These are phyloP conservation scores for Phyllosticta capitalensis DNA, from an alignment of 2,329 filamentous ascomycete species.

Conservation along the genomic window DNA sequence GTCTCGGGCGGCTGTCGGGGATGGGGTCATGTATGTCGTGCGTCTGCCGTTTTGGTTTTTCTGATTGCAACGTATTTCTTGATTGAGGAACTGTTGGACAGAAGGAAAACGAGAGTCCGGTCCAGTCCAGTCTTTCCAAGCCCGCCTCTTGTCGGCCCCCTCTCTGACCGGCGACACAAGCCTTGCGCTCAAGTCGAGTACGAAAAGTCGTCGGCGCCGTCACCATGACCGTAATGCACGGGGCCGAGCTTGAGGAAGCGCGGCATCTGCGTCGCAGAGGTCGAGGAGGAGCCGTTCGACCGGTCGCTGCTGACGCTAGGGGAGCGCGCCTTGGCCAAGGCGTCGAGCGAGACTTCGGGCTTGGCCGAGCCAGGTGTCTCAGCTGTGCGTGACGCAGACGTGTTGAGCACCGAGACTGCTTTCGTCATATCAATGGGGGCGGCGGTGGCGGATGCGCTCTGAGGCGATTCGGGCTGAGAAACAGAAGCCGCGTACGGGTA, in stretches of 20 bases:
- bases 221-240: slow-evolving; percentile 52
- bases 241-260: slow-evolving; percentile 56
- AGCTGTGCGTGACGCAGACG: background rate
- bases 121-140: background rate
- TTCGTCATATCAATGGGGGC: background rate
- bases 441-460: too few species aligned
- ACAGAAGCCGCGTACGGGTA: slow-evolving; percentile 8
- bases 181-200: background rate
- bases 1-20: too few species aligned
- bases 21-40: too few species aligned
- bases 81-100: background rate
- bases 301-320: slow-evolving; percentile 43
- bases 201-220: slow-evolving; percentile 46
- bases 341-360: slow-evolving; percentile 1
- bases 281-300: slow-evolving; percentile 37
- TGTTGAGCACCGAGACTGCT: background rate
- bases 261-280: slow-evolving; percentile 23
- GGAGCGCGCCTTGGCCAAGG: slow-evolving; percentile 29
- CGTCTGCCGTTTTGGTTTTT: background rate
- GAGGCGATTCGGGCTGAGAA: background rate
- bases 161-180: background rate
- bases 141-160: too few species aligned
- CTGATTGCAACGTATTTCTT: background rate
- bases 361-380: background rate
- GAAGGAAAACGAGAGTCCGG: background rate